These are phyloP conservation scores for Eimeria maxima DNA, from an alignment of 169 alveolate species.

Conservation along the genomic window DNA sequence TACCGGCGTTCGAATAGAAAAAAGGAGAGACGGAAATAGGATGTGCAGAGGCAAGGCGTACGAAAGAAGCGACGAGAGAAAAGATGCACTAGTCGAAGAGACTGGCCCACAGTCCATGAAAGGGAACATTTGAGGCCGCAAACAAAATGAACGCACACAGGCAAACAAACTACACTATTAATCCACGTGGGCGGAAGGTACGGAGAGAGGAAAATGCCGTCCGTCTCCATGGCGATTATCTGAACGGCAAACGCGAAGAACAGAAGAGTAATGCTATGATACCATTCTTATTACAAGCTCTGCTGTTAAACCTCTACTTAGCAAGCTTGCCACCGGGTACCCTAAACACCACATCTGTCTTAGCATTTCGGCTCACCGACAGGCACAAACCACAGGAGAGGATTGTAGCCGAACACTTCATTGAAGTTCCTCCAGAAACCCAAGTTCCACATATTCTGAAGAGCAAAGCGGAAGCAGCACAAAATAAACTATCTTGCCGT, in stretches of 20 bases:
- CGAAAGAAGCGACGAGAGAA: no score
- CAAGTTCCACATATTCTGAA: constrained; percentile 57
- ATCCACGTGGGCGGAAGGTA: neutral
- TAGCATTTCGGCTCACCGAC: constrained; percentile 12
- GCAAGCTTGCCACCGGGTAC: no score
- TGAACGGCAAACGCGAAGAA: neutral
- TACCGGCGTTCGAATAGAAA: no score
- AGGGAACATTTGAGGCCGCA: neutral
- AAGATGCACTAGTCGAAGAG: no score
- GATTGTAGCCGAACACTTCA: constrained; percentile 73
- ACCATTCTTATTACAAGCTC: no score
- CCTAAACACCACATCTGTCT: neutral
- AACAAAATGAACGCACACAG: neutral
- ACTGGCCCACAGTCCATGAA: no score
- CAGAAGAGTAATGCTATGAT: neutral
- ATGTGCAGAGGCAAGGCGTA: no score
- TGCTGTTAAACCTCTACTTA: neutral
- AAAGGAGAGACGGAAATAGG: no score
- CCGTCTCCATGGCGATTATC: constrained; percentile 43
- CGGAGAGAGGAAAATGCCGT: neutral
- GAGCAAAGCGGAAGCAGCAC: no score
- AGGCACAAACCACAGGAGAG: constrained; percentile 80
- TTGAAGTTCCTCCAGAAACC: constrained; percentile 55
- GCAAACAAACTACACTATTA: neutral
- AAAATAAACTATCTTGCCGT: no score